Conservation (phyloP, 495 filamentous ascomycete genomes). For the Lichenothelia convexa region DNA sequence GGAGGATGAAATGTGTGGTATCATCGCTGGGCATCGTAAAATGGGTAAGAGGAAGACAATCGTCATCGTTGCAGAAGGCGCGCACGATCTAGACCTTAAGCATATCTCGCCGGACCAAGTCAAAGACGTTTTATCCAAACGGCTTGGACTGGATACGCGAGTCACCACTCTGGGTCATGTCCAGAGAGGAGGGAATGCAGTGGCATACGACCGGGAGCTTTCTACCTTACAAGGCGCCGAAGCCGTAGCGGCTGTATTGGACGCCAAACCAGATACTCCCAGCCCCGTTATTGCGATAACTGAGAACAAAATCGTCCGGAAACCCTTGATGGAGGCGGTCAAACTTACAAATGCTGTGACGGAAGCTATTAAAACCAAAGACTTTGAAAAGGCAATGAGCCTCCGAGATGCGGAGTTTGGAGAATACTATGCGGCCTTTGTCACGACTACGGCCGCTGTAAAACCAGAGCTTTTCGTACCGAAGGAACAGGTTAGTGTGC, state of each 20-base stretch:
- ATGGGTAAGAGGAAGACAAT: conserved; percentile 94
- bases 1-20: conserved; percentile 72
- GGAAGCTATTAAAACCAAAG: conserved; percentile 55
- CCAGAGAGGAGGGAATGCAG: conserved; percentile 79
- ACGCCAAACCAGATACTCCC: conserved; percentile 73
- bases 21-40: conserved; percentile 76
- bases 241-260: conserved; percentile 89
- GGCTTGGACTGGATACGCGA: conserved; percentile 69
- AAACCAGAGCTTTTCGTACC: conserved; percentile 45
- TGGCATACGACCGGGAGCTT: conserved; percentile 87
- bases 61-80: conserved; percentile 93
- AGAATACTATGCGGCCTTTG: conserved; percentile 78
- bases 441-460: conserved; percentile 64
- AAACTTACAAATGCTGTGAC: conserved; percentile 66
- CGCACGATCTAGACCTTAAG: conserved; percentile 67
- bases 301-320: conserved; percentile 93
- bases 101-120: conserved; percentile 66
- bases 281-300: conserved; percentile 87
- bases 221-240: conserved; percentile 90
- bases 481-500: conserved; percentile 43
- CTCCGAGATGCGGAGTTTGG: conserved; percentile 85
- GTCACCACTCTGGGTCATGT: conserved; percentile 94
- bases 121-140: conserved; percentile 70
- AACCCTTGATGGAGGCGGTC: conserved; percentile 77
- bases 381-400: conserved; percentile 71